These are phyloP conservation scores for Epichloe amarillans DNA, from an alignment of 2,329 filamentous ascomycete species.

Conservation along the genomic window DNA sequence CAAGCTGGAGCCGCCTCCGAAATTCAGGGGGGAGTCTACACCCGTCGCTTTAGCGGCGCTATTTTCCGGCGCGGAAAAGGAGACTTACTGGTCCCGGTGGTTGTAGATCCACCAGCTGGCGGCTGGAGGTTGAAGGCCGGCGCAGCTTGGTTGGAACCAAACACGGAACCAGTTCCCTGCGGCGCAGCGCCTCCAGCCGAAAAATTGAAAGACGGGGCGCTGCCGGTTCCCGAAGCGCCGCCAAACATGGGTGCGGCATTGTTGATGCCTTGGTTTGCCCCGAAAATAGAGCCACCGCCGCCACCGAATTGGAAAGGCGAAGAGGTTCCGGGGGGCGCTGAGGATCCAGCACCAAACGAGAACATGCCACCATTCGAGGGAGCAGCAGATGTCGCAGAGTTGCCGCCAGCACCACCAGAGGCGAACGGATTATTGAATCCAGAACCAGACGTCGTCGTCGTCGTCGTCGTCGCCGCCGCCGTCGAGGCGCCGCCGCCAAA, in stretches of 20 bases:
- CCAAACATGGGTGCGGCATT: slow-evolving; percentile 19
- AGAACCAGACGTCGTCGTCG: slow-evolving; percentile 11
- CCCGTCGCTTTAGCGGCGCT: slow-evolving; percentile 32
- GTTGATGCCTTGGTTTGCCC: slow-evolving; percentile 12
- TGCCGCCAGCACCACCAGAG: slow-evolving; percentile 14
- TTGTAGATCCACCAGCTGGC: slow-evolving; percentile 28
- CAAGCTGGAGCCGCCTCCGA: slow-evolving; percentile 46
- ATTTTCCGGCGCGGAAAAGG: slow-evolving; percentile 28
- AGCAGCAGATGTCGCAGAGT: slow-evolving; percentile 11
- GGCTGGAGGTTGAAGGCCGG: slow-evolving; percentile 28
- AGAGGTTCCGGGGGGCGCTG: slow-evolving; percentile 16
- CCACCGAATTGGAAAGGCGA: slow-evolving; percentile 27
- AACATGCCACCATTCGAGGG: slow-evolving; percentile 21
- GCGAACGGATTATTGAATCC: slow-evolving; percentile 29
- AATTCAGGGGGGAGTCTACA: slow-evolving; percentile 39
- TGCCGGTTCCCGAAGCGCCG: slow-evolving; percentile 15
- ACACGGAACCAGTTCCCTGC: slow-evolving; percentile 17
- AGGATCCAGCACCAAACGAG: slow-evolving; percentile 21
- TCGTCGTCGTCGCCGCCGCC: not conserved
- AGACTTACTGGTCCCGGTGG: slow-evolving; percentile 34
- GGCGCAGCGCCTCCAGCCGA: slow-evolving; percentile 17
- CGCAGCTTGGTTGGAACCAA: slow-evolving; percentile 22
- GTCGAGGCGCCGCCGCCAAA: slow-evolving; percentile 8
- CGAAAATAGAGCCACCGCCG: slow-evolving; percentile 13
- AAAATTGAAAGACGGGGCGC: slow-evolving; percentile 26